Evolutionary conservation across 768 basidiomycete genomes (phyloP).

Genomic region (Mycena leptocephala): DNA sequence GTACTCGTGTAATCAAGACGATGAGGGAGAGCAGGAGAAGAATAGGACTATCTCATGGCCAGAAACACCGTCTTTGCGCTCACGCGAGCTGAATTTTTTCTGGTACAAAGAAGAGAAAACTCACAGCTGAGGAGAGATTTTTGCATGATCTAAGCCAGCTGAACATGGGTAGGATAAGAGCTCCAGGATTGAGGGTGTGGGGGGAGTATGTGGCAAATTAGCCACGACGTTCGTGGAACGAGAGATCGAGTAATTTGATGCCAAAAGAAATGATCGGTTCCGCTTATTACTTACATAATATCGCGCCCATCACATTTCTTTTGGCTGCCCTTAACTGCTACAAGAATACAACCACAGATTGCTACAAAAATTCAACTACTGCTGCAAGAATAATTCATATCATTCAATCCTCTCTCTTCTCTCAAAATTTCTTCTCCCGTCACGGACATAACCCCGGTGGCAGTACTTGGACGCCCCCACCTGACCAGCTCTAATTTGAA

Average conservation of each 20-base stretch:
- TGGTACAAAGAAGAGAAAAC: slow-evolving; percentile 38
- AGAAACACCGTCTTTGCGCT: no score
- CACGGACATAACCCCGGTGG: background rate
- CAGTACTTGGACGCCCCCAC: slow-evolving; percentile 12
- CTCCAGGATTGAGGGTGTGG: slow-evolving; percentile 59
- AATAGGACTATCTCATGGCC: background rate
- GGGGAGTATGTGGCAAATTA: slow-evolving; percentile 33
- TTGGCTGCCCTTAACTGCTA: no score
- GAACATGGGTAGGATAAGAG: slow-evolving; percentile 60
- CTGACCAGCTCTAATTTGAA: slow-evolving; percentile 24
- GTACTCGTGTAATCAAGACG: slow-evolving; percentile 32
- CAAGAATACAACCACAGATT: no score
- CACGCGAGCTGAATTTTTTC: slow-evolving; percentile 33
- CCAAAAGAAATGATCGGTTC: no score
- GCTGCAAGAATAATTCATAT: no score
- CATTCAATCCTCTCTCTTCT: background rate
- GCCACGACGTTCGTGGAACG: slow-evolving; percentile 24
- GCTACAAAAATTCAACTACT: no score
- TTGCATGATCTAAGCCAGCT: slow-evolving; percentile 56
- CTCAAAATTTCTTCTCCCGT: background rate
- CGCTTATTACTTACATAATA: no score
- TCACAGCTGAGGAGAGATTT: slow-evolving; percentile 57
- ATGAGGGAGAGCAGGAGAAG: background rate
- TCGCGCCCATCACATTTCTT: no score
- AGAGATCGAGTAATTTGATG: background rate